Evolutionary conservation across 768 basidiomycete species (phyloP).

Genomic region (Agaricus subrufescens): DNA sequence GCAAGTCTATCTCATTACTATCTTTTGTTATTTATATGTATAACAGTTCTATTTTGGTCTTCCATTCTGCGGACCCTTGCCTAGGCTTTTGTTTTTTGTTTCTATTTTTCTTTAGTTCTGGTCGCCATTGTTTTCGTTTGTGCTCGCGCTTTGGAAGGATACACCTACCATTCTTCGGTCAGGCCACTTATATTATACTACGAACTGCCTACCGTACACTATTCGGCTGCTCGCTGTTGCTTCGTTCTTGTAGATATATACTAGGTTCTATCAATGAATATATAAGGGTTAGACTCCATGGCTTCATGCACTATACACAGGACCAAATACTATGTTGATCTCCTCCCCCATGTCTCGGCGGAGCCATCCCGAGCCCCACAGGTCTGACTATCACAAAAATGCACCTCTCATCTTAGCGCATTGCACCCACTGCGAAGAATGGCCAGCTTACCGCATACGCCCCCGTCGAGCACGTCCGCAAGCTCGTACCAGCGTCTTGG

Average conservation of each 20-base stretch:
- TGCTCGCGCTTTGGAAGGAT: too few relatives aligned
- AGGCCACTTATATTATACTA: too few relatives aligned
- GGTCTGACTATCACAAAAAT: neutral
- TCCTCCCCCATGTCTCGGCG: neutral
- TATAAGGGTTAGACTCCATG: too few relatives aligned
- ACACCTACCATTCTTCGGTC: too few relatives aligned
- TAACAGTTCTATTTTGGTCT: neutral
- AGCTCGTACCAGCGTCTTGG: neutral
- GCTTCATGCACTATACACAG: neutral
- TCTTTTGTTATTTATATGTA: conserved; percentile 3
- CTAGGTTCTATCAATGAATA: too few relatives aligned
- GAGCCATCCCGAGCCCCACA: neutral
- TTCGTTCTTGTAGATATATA: too few relatives aligned
- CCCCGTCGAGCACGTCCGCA: neutral
- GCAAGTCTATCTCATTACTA: neutral
- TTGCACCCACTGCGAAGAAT: neutral
- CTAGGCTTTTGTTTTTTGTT: neutral
- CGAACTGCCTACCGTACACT: too few relatives aligned
- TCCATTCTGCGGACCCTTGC: neutral
- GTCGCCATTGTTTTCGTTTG: neutral
- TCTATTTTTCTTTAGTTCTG: neutral
- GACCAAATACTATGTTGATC: neutral
- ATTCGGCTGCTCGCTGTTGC: too few relatives aligned
- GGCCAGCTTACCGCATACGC: neutral
- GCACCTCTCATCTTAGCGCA: neutral